A percentile compares a stretch with the other conserved stretches of the same genome.
Evolutionary conservation across 768 basidiomycete species (phyloP).

Genomic region (Lentinula detonsa): DNA sequence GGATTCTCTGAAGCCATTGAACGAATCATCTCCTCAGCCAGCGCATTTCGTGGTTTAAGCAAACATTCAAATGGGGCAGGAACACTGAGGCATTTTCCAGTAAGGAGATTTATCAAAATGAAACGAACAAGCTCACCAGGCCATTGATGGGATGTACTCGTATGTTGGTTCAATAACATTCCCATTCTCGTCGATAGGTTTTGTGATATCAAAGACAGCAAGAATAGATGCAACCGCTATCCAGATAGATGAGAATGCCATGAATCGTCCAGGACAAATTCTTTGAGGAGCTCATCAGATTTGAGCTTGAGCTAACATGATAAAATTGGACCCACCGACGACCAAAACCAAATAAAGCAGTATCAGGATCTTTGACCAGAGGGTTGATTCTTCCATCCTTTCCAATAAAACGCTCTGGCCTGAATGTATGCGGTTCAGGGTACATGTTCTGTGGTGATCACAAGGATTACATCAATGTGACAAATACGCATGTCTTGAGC

Average conservation of each 20-base stretch:
- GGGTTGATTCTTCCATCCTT: conserved; percentile 8
- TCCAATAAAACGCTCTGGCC: conserved; percentile 20
- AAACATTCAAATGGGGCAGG: conserved; percentile 7
- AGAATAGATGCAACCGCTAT: conserved; percentile 16
- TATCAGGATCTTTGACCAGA: conserved; percentile 3
- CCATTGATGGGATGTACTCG: conserved; percentile 5
- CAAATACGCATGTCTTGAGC: not conserved
- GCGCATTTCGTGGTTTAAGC: not conserved
- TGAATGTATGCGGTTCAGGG: conserved; percentile 20
- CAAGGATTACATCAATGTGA: not conserved
- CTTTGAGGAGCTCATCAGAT: not conserved
- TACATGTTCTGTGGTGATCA: conserved; percentile 9
- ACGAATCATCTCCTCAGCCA: conserved; percentile 7
- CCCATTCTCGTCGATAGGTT: conserved; percentile 11
- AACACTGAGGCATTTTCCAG: not conserved
- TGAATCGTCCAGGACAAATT: conserved; percentile 9
- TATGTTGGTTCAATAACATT: conserved; percentile 9
- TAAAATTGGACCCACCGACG: not conserved
- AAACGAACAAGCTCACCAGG: not conserved
- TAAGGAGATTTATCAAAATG: not conserved
- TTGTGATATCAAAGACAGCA: conserved; percentile 15
- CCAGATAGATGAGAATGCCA: conserved; percentile 10
- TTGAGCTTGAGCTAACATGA: not conserved
- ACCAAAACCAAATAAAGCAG: conserved; percentile 7
- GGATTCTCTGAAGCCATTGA: not conserved